These are phyloP conservation scores for Rhodotorula sp. DNA, from an alignment of 1,284 basidiomycete species.

Conservation along the genomic window DNA sequence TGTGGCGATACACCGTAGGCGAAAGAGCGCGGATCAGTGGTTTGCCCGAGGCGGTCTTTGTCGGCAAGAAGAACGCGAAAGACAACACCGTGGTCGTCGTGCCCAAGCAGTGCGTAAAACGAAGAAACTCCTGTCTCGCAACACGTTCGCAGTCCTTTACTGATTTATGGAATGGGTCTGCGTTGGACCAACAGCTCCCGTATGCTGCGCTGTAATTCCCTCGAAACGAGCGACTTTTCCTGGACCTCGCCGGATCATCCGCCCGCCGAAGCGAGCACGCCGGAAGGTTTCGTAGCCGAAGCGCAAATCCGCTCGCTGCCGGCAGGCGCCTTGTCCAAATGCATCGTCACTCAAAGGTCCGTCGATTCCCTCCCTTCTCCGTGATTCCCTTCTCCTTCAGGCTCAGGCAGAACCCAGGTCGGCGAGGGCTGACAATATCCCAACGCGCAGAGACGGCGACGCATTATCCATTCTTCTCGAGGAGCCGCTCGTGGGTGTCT, in stretches of 20 bases:
- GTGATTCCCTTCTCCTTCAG: not conserved
- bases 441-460: not conserved
- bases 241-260: constrained; percentile 73
- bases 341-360: constrained; percentile 48
- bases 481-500: constrained; percentile 29
- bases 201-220: constrained; percentile 58
- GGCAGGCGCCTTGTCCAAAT: constrained; percentile 59
- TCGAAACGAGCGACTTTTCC: constrained; percentile 59
- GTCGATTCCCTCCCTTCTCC: constrained; percentile 40
- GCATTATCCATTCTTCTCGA: constrained; percentile 12
- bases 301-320: constrained; percentile 72
- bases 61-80: constrained; percentile 67
- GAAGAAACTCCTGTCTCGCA: not conserved
- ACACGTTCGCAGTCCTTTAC: not conserved
- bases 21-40: constrained; percentile 70
- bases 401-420: not conserved
- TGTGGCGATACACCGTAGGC: constrained; percentile 89
- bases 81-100: constrained; percentile 72
- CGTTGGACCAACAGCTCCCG: constrained; percentile 50
- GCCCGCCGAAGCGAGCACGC: constrained; percentile 55
- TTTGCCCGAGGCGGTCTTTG: constrained; percentile 65
- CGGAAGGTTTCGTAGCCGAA: constrained; percentile 56
- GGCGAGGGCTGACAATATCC: not conserved
- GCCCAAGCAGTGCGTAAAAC: constrained; percentile 62
- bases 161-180: not conserved